Evolutionary conservation across 2,329 filamentous ascomycete species (phyloP), one percentile per base, ranked within the genome.

Genomic region (Graphilbum fragrans): DNA sequence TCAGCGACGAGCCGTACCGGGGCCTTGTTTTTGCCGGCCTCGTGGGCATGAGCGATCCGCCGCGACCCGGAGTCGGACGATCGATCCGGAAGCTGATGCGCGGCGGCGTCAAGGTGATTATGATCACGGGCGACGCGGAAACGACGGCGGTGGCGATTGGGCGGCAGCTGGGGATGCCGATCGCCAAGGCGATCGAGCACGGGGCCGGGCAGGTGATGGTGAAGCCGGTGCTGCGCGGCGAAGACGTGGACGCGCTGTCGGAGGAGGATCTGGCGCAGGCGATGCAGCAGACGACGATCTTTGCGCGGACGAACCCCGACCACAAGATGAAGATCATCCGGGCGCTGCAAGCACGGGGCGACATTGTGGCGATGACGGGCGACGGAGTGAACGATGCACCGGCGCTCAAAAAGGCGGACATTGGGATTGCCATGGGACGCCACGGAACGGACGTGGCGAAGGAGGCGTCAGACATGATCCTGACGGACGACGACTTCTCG

Each of bases 291-390:
- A 94, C 90, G 1, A 92, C 86, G 1, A 92, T 98, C 43, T 98
- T 98, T 57, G 93, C 92, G 17, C 81, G 93, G 41, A 96, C 92
- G 3, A 94, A 86, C 49, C 92, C 92, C 0, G 92, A 98, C 48
- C 92, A 98, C 65, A 98, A 98, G 64, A 77, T 98, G 67, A 96
- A 94, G 62, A 98, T 98, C 54, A 83, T 98, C 47, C 73, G 77
- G 42, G 92, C 92, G 0, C 74, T 98, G 21, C 92, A 98, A 61
- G 78, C 84, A 43, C 82, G 90, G 31, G 90, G 90, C 23, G 88
- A 96, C 59, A 93, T 98, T 41, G 92, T 98, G 36, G 93, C 92
- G 44, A 98, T 98, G 92, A 98, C 92, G 12, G 92, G 92, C 7
- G 92, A 98, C 53, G 92, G 92, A 38, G 93, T 98, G 45, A 98